Base-by-base conservation (phyloP, 2,329 filamentous ascomycete species). In the Hypoxylon rubiginosum region DNA sequence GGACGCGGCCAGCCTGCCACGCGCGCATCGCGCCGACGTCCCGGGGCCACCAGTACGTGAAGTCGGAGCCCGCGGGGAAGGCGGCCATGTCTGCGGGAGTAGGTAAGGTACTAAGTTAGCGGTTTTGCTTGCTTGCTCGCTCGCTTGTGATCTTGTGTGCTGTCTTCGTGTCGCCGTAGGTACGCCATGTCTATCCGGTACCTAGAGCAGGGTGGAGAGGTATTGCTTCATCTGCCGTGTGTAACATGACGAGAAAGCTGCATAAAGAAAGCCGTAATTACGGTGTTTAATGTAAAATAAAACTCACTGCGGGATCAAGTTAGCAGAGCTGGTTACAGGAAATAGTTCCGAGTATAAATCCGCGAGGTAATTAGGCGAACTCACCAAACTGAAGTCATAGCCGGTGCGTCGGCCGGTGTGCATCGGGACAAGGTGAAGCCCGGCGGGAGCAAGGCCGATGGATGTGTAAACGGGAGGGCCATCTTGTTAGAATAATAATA, bases 21-120 rank as follows among this genome's bases (percentile, higher is more conserved):
- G 60, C 48, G 41, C 62, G 64, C 74, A 77, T 76, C 4, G 48
- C 51, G 26, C 53, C 45, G 9, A 56, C 7, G 24, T 69, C 62
- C 10, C 66, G 64, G 8, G 71, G 64, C 75, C 74, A 76, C 74
- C 74, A 77, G 68, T 74, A 75, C 7, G 67, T 72, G 64, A 73
- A 73, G 13, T 71, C 66, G 28, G 73, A 64, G 49, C 54, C 50
- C 10, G 49, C 49, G 43, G 54, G 48, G 71, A 75, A 77, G 26
- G 75, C 75, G 11, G 66, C 63, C 55, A 73, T 69, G 60, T 74
- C 73, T 75, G 36, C 36, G 36, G 4, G 39, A 4, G 34, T 36
- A 13, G 11, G 2, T 36, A 10, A 2, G 36, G 36, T 17, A 3
- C 11, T 17, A n/a, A 17, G 39, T 43, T 19, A 19, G 36, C 13